Conservation (phyloP, 306 rosid genomes). For the Acacia acuminata region DNA sequence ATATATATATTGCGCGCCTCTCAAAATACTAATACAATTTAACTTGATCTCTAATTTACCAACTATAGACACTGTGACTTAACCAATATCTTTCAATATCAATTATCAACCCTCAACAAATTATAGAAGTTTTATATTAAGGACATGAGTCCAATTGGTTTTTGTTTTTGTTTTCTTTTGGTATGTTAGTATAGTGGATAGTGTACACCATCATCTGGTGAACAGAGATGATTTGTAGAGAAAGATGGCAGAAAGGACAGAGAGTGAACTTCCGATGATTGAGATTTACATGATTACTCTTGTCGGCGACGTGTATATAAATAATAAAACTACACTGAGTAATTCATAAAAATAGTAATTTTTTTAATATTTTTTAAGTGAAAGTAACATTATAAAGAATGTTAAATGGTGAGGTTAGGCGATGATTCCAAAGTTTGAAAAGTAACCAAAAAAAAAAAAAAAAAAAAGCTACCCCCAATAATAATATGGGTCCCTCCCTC, state of each 20-base stretch:
- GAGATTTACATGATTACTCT: background rate
- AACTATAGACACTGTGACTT: background rate
- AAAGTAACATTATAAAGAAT: background rate
- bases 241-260: background rate
- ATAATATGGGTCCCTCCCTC: background rate
- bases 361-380: background rate
- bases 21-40: background rate
- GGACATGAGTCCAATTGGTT: too few species aligned
- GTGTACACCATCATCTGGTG: background rate
- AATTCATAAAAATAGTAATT: background rate
- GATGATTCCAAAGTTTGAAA: background rate
- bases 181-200: too few species aligned
- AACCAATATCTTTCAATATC: background rate
- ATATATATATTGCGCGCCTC: background rate
- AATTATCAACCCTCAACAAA: too few species aligned
- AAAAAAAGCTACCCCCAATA: background rate
- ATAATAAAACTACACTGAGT: background rate
- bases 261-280: background rate
- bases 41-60: background rate
- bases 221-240: background rate
- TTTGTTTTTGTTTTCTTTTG: too few species aligned
- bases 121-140: too few species aligned
- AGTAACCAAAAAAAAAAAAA: background rate
- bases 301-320: too few species aligned
- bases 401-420: background rate